A percentile compares a stretch with the other conserved stretches of the same genome.
phyloP scores from a whole-genome alignment of 805 yeast genomes.

The Teunomyces gatunensis region DNA sequence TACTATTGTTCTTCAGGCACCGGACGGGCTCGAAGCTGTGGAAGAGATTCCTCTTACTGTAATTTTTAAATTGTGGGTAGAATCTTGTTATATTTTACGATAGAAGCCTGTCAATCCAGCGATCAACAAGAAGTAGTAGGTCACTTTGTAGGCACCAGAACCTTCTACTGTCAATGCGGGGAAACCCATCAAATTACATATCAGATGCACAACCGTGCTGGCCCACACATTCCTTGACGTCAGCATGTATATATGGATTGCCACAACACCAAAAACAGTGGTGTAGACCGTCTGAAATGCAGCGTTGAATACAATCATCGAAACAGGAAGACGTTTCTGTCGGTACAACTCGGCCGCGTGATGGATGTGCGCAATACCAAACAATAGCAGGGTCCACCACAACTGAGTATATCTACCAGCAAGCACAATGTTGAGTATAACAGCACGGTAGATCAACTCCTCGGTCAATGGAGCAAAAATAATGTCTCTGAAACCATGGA shows the following conservation, averaged over 20 bases:
- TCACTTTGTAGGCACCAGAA: conserved; percentile 12
- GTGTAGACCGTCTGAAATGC: conserved; percentile 63
- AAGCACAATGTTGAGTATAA: conserved; percentile 26
- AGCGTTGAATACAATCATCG: conserved; percentile 34
- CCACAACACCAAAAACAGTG: conserved; percentile 65
- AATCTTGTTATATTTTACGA: background rate
- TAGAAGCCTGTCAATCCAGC: conserved; percentile 43
- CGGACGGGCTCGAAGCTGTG: background rate
- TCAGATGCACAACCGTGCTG: conserved; percentile 55
- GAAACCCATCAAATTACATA: conserved; percentile 71
- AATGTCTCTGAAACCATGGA: conserved; percentile 53
- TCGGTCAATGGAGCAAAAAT: conserved; percentile 76
- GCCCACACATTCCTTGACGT: conserved; percentile 52
- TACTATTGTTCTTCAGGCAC: background rate
- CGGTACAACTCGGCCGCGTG: conserved; percentile 55
- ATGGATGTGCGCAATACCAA: conserved; percentile 78
- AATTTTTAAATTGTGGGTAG: background rate
- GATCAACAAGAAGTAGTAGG: conserved; percentile 39
- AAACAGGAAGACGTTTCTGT: conserved; percentile 17
- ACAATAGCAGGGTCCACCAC: conserved; percentile 54
- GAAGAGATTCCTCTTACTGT: background rate
- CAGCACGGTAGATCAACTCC: conserved; percentile 66
- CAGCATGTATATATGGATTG: conserved; percentile 53
- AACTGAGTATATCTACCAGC: background rate
- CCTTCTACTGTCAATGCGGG: conserved; percentile 40